Percentiles rank a stretch among this genome's conserved stretches.
phyloP scores from a whole-genome alignment of 495 filamentous ascomycete species.

The Terfezia claveryi region DNA sequence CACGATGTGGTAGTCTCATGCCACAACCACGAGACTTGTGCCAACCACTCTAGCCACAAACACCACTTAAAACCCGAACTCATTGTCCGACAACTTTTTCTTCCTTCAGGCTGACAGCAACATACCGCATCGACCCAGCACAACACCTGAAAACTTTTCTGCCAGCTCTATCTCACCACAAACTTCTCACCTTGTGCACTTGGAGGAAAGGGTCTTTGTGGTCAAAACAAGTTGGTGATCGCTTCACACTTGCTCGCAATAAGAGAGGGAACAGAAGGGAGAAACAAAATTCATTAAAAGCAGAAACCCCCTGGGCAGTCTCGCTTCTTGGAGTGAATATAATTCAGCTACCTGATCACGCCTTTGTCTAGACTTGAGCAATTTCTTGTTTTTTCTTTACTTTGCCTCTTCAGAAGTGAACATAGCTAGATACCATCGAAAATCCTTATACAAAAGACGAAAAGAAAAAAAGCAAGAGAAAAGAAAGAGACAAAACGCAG shows the following conservation, averaged over 20 bases:
- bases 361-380: background rate
- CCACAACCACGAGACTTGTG: no score
- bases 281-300: background rate
- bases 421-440: background rate
- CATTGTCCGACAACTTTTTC: no score
- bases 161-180: no score
- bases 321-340: background rate
- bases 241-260: no score
- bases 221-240: background rate
- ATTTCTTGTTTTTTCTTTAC: background rate
- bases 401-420: background rate
- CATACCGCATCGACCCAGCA: no score
- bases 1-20: no score
- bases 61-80: no score
- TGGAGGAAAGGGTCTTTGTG: background rate
- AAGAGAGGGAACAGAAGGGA: no score
- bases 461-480: conserved; percentile 2
- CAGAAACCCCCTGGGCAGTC: background rate
- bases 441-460: background rate
- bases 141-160: no score
- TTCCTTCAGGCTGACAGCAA: no score
- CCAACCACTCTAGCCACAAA: no score
- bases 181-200: background rate
- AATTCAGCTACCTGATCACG: background rate
- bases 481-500: conserved; percentile 4